These are phyloP conservation scores for Strigomonas oncopelti DNA, from an alignment of 208 protist genomes.

Conservation along the genomic window DNA sequence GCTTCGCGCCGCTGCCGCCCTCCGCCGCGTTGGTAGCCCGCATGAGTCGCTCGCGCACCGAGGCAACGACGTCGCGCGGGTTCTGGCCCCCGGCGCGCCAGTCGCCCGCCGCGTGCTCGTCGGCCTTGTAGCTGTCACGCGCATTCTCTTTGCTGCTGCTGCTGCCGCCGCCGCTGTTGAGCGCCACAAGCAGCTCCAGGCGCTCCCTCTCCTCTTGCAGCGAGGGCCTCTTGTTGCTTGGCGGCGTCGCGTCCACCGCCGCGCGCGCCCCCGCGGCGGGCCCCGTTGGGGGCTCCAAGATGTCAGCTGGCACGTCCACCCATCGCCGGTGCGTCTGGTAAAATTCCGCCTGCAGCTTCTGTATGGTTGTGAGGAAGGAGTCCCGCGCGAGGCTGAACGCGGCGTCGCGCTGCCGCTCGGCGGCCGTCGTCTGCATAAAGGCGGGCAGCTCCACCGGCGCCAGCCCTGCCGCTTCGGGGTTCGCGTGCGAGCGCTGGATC, in stretches of 20 bases:
- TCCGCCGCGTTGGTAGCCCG: no score
- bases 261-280: not conserved
- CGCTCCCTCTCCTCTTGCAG: not conserved
- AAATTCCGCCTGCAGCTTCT: conserved; percentile 73
- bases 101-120: not conserved
- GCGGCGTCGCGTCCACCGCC: no score
- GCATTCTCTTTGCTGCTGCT: not conserved
- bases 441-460: conserved; percentile 38
- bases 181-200: no score
- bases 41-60: no score
- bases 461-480: not conserved
- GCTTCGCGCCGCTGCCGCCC: not conserved
- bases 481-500: not conserved
- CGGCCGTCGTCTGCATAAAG: conserved; percentile 23
- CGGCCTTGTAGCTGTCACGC: not conserved
- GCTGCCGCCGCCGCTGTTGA: not conserved
- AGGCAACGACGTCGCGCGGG: no score
- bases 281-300: conserved; percentile 29
- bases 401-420: conserved; percentile 42
- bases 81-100: no score
- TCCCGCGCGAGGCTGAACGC: conserved; percentile 58
- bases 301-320: conserved; percentile 71
- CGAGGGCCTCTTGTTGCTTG: not conserved
- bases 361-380: conserved; percentile 66
- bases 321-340: conserved; percentile 73